Base-by-base conservation (phyloP, 306 rosid species). In the Prunus mira region DNA sequence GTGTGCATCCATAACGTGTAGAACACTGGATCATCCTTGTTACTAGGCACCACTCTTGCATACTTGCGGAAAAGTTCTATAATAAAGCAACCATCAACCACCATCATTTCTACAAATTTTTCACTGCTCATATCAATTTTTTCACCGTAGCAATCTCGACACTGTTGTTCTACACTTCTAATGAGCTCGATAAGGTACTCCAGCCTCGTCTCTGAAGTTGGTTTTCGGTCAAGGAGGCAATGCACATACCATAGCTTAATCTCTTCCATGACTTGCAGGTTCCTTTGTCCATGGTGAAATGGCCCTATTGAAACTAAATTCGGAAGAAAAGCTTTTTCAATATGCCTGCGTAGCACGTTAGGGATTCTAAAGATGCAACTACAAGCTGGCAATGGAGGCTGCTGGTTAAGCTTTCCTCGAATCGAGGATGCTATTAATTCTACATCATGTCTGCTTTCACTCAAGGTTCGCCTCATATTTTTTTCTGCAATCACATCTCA, bases 1-100 rank as follows among this genome's bases (percentile, higher is more conserved):
- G 65, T 22, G 17, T 58, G 65, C 65, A 58, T 58, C 65, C 65
- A 58, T 4, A 58, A 13, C 9, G 65, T 58, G 30, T 58, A 58
- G 32, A 58, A 58, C 30, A 58, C 65, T 9, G 65, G 65, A 20
- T 58, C 65, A 24, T 58, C 65, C 30, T 58, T 58, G 34, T 58
- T 12, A 24, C 65, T 58, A 24, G 30, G 65, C 32, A 58, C 65
- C 13, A 58, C 65, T 24, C 65, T 58, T 11, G 65, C 65, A 24
- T 58, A 58, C 32, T 58, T 58, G 17, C 65, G 30, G 11, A 58
- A 58, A 13, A 58, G 47, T 32, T 65, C 52, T 6, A 65, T 19
- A 10, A 41, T 4, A n/a, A 65, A 65, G 51, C 70, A 65, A 34
- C 70, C 70, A 65, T 65, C 70, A n/a, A 38, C 28, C 70, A 65